Base-by-base conservation (phyloP, 352 stramenopile species). In the Phytophthora cryptogea region DNA sequence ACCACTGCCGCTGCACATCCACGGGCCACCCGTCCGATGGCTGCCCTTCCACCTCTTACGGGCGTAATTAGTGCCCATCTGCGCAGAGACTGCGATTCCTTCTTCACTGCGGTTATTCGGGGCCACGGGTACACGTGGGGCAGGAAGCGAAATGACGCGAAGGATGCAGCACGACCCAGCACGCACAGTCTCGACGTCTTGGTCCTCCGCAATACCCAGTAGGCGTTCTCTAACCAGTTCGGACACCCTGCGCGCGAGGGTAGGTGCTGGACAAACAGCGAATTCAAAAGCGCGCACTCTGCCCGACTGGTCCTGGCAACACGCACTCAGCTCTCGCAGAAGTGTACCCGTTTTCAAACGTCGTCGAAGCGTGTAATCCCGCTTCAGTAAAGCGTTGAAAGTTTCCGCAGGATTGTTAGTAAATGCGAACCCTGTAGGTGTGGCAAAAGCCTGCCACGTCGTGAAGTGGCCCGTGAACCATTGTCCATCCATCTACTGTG, bases 381-480 rank as follows among this genome's bases (percentile, higher is more conserved):
- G 13, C 43, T 71, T 68, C n/a, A 72, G 44, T 0, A 53, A 14
- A 2, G 46, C 50, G 43, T 65, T 72, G 32, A 68, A 72, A 26
- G 44, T 27, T 27, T 72, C 64, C 4, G 42, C 32, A 3, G 63
- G 47, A 37, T 64, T 72, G 13, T 65, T 65, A 1, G 57, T 72
- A 4, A 48, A 59, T 2, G 64, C 53, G 35, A 51, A 68, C 1
- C 42, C 46, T 8, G 14, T 17, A 0, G 39, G 32, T 8, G 57
- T 65, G 10, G 16, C 33, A 28, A 51, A 62, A 35, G 23, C 50
- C 36, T 71, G 56, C 55, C 56, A 66, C 1, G 20, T 39, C 7
- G 16, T 41, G 26, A 52, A 66, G 17, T 14, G 26, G 0, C 37
- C 44, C 30, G 42, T 30, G 1, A 66, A 4, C 63, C 63, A 66